Evolutionary conservation across 176 grass and related monocot genomes (phyloP).

Genomic region (Rhynchospora pubera): DNA sequence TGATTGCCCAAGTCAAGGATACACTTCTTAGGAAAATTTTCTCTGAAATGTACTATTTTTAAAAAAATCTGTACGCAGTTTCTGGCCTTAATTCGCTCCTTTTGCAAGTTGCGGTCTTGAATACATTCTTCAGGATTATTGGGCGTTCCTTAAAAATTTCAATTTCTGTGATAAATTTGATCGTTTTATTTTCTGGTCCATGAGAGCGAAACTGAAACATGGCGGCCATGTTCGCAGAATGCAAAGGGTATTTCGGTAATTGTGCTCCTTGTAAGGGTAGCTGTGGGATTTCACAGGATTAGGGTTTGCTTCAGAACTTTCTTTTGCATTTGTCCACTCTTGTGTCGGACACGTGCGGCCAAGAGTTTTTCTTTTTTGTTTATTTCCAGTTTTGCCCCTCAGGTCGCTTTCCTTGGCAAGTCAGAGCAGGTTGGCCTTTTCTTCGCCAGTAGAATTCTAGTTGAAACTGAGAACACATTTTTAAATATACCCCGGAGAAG

Average conservation of each 20-base stretch:
- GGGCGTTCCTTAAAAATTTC: background rate
- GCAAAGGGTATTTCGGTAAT: slow-evolving; percentile 13
- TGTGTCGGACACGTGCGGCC: slow-evolving; percentile 8
- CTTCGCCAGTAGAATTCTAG: background rate
- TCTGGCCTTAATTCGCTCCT: background rate
- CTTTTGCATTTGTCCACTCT: background rate
- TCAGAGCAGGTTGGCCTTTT: background rate
- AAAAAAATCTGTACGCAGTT: background rate
- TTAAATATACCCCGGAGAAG: background rate
- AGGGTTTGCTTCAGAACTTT: slow-evolving; percentile 47
- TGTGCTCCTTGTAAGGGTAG: slow-evolving; percentile 19
- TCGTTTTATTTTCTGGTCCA: background rate
- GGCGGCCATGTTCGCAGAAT: slow-evolving; percentile 18
- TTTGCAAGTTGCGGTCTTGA: background rate
- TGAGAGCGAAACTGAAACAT: slow-evolving; percentile 7
- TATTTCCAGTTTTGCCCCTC: slow-evolving; percentile 24
- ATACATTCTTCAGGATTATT: background rate
- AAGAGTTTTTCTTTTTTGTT: slow-evolving; percentile 14
- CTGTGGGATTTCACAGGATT: slow-evolving; percentile 25
- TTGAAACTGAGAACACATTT: background rate
- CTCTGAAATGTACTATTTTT: background rate
- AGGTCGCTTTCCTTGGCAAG: background rate
- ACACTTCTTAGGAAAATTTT: background rate
- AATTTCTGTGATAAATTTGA: slow-evolving; percentile 1
- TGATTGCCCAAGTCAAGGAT: background rate